phyloP scores from a whole-genome alignment of 1,284 basidiomycete species.

The Sanguinoderma infundibulare region DNA sequence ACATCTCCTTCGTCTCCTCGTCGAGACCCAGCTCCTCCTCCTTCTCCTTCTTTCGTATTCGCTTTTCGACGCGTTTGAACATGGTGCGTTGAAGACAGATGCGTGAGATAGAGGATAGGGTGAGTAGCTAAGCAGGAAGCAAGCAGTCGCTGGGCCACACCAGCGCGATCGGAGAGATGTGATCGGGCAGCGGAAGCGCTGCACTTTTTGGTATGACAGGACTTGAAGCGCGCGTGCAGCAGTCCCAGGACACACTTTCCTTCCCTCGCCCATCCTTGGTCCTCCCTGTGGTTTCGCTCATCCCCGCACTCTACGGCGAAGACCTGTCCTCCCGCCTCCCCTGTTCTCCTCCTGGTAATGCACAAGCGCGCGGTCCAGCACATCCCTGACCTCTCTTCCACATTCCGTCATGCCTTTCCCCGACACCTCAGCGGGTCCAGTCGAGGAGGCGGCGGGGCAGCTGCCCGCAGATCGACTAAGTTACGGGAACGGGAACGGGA shows the following conservation, averaged over 20 bases:
- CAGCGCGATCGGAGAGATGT: constrained; percentile 11
- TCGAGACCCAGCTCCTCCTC: constrained; percentile 76
- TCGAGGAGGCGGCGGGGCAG: not conserved
- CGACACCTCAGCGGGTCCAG: constrained; percentile 6
- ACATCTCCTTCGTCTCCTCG: constrained; percentile 67
- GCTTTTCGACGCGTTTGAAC: constrained; percentile 84
- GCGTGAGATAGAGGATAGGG: not conserved
- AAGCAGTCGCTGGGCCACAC: constrained; percentile 1
- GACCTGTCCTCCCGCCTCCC: not conserved
- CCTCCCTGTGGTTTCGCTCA: not conserved
- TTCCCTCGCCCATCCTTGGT: too few species aligned
- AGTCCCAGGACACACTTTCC: too few species aligned
- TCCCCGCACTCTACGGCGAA: not conserved
- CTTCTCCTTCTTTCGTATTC: constrained; percentile 63
- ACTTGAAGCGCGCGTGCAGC: not conserved
- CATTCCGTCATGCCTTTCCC: constrained; percentile 10
- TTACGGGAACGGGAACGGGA: not conserved
- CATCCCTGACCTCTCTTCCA: constrained; percentile 12
- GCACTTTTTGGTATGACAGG: constrained; percentile 8
- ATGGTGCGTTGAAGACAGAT: constrained; percentile 42
- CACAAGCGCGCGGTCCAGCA: constrained; percentile 11
- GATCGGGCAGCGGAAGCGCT: constrained; percentile 14
- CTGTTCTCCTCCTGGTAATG: constrained; percentile 4
- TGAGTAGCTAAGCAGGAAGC: not conserved
- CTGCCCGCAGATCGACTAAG: not conserved